Base-by-base conservation (phyloP, 768 basidiomycete genomes). In the Auriscalpium vulgare region DNA sequence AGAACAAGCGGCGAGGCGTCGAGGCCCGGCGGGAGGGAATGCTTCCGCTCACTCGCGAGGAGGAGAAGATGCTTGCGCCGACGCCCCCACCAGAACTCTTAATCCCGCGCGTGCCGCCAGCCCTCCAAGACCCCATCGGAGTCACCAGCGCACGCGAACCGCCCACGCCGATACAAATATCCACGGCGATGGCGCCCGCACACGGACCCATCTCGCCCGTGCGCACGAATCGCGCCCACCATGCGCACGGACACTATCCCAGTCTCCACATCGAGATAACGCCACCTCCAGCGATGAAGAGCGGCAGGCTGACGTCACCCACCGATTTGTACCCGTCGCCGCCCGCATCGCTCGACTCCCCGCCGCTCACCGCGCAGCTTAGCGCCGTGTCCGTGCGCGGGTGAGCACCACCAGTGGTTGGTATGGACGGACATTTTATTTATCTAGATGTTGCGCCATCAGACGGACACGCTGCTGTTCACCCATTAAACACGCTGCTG, bases 1-100 rank as follows among this genome's bases (percentile, higher is more conserved):
- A 99, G 76, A 88, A 87, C 69, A 87, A 85, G 72, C 79, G 92
- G 75, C 75, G 87, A 56, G 74, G 88, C 54, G 81, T 91, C 16
- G 87, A 89, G 63, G 88, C 86, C 2, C 78, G 80, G 37, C 75
- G 82, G 53, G 83, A 85, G 37, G 67, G 88, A 65, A 75, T 81
- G 68, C 73, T 93, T 23, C 91, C 91, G 0, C 80, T 74, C 21
- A 86, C 85, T 3, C 59, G 59, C 17, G 81, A 81, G 62, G 74
- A 69, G 56, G 89, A 91, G 52, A 73, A 77, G 16, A 69, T 73
- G 38, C 66, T 86, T 52, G 70, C 82, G 70, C 68, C 65, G 10
- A 78, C 74, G 23, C 40, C 40, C 14, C 29, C 29, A 29, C 40
- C 40, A 1, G 69, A 69, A 10, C 72, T 75, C 23, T 71, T 70